Conservation (phyloP, 257 asterid genomes). For the Solanum chmielewskii region DNA sequence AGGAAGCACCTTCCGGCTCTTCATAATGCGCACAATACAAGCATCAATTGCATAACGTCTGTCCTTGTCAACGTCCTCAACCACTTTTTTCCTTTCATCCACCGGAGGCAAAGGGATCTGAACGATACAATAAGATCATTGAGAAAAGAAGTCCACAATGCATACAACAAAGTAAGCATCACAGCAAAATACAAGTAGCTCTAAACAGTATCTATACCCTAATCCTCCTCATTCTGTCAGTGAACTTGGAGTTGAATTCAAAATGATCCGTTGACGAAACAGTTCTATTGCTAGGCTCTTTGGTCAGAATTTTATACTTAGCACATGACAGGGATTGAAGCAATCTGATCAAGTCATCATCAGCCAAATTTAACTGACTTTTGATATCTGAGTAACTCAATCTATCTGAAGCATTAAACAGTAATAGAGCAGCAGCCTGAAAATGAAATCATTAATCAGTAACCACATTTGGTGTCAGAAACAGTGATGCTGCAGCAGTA, state of each 20-base stretch:
- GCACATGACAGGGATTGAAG: conserved; percentile 52
- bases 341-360: conserved; percentile 42
- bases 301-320: conserved; percentile 41
- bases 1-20: conserved; percentile 37
- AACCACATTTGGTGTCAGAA: not conserved
- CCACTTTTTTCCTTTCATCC: conserved; percentile 46
- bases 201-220: conserved; percentile 15
- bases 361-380: conserved; percentile 34
- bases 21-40: conserved; percentile 49
- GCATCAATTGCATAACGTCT: conserved; percentile 46
- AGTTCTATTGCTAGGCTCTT: conserved; percentile 27
- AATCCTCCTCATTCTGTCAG: conserved; percentile 48
- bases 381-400: conserved; percentile 42
- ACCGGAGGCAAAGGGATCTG: conserved; percentile 47
- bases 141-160: not conserved
- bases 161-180: not conserved
- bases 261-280: conserved; percentile 28
- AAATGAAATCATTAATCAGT: not conserved
- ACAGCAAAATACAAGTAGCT: not conserved
- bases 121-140: not conserved
- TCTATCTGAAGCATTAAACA: conserved; percentile 36
- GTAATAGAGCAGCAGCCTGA: conserved; percentile 47
- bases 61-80: conserved; percentile 42
- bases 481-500: not conserved
- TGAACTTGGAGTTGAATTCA: conserved; percentile 40